These are phyloP conservation scores for Talaromyces thailandensis DNA, from an alignment of 495 filamentous ascomycete species.

Conservation along the genomic window DNA sequence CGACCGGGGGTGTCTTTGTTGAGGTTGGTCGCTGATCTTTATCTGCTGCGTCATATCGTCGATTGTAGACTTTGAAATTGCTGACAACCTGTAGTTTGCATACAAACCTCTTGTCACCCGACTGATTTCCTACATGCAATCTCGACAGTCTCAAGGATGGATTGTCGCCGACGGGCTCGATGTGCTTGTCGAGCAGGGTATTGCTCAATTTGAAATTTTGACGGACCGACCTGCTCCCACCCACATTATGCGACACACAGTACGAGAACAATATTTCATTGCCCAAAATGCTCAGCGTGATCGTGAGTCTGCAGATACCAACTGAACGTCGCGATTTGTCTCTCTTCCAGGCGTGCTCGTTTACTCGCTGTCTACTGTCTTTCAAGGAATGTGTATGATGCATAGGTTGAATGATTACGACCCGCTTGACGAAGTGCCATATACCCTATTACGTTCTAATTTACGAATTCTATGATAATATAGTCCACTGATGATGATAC, in stretches of 20 bases:
- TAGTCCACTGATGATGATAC: not conserved
- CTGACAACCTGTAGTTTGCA: constrained; percentile 47
- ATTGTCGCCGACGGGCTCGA: constrained; percentile 61
- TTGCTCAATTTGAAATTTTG: constrained; percentile 69
- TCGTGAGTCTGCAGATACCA: not conserved
- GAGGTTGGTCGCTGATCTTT: constrained; percentile 33
- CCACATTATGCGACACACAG: constrained; percentile 43
- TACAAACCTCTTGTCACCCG: constrained; percentile 34
- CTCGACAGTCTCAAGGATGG: constrained; percentile 40
- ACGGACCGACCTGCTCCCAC: constrained; percentile 60
- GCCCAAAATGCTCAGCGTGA: not conserved
- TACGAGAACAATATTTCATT: constrained; percentile 13
- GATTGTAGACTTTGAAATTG: constrained; percentile 18
- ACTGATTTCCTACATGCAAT: constrained; percentile 44
- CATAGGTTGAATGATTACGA: not conserved
- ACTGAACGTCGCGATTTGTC: not conserved
- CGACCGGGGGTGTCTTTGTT: constrained; percentile 64
- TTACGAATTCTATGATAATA: not conserved
- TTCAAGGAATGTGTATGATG: not conserved
- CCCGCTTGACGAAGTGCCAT: not conserved
- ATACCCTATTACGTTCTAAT: not conserved
- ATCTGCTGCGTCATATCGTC: not conserved
- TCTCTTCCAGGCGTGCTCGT: constrained; percentile 11
- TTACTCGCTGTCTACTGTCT: not conserved
- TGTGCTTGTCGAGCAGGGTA: constrained; percentile 61